These are phyloP conservation scores for Epicoccum sorghinum DNA, from an alignment of 2,329 filamentous ascomycete species.

Conservation along the genomic window DNA sequence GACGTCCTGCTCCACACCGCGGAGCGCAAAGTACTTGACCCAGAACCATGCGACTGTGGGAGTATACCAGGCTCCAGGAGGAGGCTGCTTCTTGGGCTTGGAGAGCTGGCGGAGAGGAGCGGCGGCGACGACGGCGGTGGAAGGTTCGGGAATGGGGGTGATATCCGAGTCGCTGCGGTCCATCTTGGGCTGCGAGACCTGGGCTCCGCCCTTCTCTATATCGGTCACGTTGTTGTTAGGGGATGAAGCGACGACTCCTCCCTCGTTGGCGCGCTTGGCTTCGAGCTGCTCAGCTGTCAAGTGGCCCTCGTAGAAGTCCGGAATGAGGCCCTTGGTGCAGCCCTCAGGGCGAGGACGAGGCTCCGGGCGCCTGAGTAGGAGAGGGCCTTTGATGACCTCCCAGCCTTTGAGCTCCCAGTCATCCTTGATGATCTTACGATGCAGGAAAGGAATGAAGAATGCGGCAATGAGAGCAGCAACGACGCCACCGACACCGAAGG, in stretches of 20 bases:
- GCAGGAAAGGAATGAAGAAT: conserved; percentile 66
- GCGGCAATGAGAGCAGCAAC: conserved; percentile 57
- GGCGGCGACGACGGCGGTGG: conserved; percentile 1
- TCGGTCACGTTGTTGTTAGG: conserved; percentile 15
- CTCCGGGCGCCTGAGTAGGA: conserved; percentile 55
- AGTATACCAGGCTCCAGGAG: conserved; percentile 52
- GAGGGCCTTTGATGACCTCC: conserved; percentile 60
- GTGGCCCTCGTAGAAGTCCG: conserved; percentile 64
- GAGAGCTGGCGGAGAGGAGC: conserved; percentile 18
- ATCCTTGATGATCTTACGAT: conserved; percentile 63
- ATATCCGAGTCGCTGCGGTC: conserved; percentile 29
- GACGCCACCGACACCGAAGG: conserved; percentile 59
- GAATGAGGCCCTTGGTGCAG: conserved; percentile 47
- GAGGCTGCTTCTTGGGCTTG: conserved; percentile 29
- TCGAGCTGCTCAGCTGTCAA: conserved; percentile 60
- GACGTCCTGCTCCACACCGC: conserved; percentile 59
- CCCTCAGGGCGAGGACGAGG: conserved; percentile 51
- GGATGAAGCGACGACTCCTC: neutral
- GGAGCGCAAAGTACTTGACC: conserved; percentile 55
- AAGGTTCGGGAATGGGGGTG: conserved; percentile 16
- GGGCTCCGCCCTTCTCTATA: conserved; percentile 32
- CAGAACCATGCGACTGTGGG: conserved; percentile 54
- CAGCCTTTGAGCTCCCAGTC: conserved; percentile 66
- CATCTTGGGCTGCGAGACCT: conserved; percentile 12
- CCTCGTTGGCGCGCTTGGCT: conserved; percentile 29